A percentile compares a stretch with the other conserved stretches of the same genome.
Evolutionary conservation across 225 moss, liverwort and hornwort species (phyloP).

Genomic region (Bryoerythrophyllum caledonicum): DNA sequence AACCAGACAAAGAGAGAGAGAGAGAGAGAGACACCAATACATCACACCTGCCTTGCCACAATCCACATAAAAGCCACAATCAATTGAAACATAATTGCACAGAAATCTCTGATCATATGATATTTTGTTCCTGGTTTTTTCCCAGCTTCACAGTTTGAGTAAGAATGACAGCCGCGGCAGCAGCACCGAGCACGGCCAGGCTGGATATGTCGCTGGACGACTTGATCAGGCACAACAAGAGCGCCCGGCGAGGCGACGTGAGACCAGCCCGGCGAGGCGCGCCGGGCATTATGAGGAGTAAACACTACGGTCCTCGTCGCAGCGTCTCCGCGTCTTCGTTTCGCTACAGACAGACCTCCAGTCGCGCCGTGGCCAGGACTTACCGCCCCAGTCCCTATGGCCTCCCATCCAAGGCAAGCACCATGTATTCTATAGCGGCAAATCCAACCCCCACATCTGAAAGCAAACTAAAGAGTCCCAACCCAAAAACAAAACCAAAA

Average conservation of each 20-base stretch:
- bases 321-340: slow-evolving; percentile 6
- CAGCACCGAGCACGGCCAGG: slow-evolving; percentile 21
- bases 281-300: too few relatives aligned
- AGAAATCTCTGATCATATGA: neutral
- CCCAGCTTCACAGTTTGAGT: too few relatives aligned
- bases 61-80: neutral
- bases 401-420: slow-evolving; percentile 68
- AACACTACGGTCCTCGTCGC: neutral
- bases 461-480: too few relatives aligned
- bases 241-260: slow-evolving; percentile 49
- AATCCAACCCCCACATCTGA: too few relatives aligned
- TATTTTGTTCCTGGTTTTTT: too few relatives aligned
- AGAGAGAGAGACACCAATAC: neutral
- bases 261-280: slow-evolving; percentile 9
- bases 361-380: slow-evolving; percentile 46
- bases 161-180: slow-evolving; percentile 5
- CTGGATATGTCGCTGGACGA: slow-evolving; percentile 63
- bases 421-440: neutral
- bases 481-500: too few relatives aligned
- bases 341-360: slow-evolving; percentile 58
- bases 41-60: slow-evolving; percentile 22
- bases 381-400: slow-evolving; percentile 58
- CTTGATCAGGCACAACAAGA: slow-evolving; percentile 58
- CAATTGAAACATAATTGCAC: neutral
- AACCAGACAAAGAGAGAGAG: neutral